These are phyloP conservation scores for Fusarium sp. DNA, from an alignment of 2,329 filamentous ascomycete genomes.

Conservation along the genomic window DNA sequence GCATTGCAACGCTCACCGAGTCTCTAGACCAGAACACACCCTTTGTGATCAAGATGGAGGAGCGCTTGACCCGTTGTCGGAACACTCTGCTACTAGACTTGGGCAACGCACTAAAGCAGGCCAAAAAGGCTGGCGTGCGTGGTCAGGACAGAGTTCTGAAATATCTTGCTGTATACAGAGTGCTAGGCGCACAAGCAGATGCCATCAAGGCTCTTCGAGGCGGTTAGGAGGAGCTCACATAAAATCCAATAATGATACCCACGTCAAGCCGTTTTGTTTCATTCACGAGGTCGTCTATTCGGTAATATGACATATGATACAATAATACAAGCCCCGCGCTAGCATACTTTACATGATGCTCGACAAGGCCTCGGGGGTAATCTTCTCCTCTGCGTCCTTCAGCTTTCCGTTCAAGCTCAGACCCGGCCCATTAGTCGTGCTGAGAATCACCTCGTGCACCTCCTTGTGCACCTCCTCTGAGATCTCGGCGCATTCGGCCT, in stretches of 20 bases:
- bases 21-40: constrained; percentile 60
- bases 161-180: constrained; percentile 65
- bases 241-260: constrained; percentile 46
- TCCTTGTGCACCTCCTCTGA: constrained; percentile 63
- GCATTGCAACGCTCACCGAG: constrained; percentile 56
- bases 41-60: constrained; percentile 64
- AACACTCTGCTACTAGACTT: constrained; percentile 69
- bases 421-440: constrained; percentile 87
- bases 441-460: constrained; percentile 77
- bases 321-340: constrained; percentile 45
- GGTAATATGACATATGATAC: constrained; percentile 54
- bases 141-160: constrained; percentile 62
- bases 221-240: constrained; percentile 45
- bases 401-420: constrained; percentile 88
- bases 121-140: constrained; percentile 55
- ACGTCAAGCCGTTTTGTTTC: constrained; percentile 20
- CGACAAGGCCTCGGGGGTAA: constrained; percentile 65
- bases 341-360: constrained; percentile 62
- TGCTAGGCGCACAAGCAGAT: constrained; percentile 64
- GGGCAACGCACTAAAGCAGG: constrained; percentile 60
- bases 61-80: constrained; percentile 64
- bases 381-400: constrained; percentile 68
- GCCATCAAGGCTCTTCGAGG: constrained; percentile 62
- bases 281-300: constrained; percentile 37
- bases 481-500: constrained; percentile 80